Base-by-base conservation (phyloP, 306 rosid species). In the Quercus agrifolia region DNA sequence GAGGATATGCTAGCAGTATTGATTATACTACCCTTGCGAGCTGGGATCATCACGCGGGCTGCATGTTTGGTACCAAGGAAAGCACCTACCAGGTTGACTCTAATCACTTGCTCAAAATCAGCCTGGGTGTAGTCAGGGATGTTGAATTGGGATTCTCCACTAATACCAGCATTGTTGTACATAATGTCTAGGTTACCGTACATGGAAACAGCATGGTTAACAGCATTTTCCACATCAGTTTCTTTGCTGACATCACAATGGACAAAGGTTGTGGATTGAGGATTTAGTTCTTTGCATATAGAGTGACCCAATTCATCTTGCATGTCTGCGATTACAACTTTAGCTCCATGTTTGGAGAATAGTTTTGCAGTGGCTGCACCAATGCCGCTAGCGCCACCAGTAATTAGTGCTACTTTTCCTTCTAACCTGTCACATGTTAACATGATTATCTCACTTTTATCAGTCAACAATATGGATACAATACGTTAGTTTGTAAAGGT, bases 101-200 rank as follows among this genome's bases (percentile, higher is more conserved):
- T 54, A 1, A 85, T 17, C 14, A 91, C 89, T 51, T 33, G 14
- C 74, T 91, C 82, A n/a, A 91, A 91, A 4, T 79, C 83, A 41
- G 46, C 46, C 11, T 41, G 46, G 46, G 46, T 41, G 46, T 41
- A 7, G 46, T 41, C 11, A 8, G 79, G 10, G 5, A 91, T 85
- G 84, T 9, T 75, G 52, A 46, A 41, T 18, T 80, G 74, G 27
- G 30, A 35, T 4, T 0, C 18, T 1, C 52, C 89, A 0, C 0
- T 0, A 27, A 79, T 54, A 4, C 87, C 92, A 0, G 95, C 91
- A 8, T 91, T 91, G 75, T 87, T 91, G 51, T 74, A 71, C 93
- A 91, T 89, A 71, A 89, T 87, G 56, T 91, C 96, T 0, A 89
- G 85, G 80, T 81, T 84, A 8, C 89, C 93, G 2, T 89, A 57